Evolutionary conservation across 2,329 filamentous ascomycete genomes (phyloP), one percentile per base, ranked within the genome.

Genomic region (Fusarium xyrophilum): DNA sequence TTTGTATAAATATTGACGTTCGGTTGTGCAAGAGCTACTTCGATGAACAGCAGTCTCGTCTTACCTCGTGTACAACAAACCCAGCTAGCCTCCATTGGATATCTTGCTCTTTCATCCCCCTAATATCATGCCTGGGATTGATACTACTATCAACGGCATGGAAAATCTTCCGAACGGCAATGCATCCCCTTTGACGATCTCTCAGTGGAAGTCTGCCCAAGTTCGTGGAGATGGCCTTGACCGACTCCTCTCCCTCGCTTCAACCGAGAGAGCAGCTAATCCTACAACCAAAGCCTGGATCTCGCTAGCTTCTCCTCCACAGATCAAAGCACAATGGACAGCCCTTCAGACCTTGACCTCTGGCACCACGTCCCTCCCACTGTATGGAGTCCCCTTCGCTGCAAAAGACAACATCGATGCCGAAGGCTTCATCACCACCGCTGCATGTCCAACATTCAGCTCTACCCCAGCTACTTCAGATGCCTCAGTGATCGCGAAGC

Each of bases 331-430:
- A 2, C 66, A 74, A 36, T 68, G 73, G 71, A 33, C 44, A 19
- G 33, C 19, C 0, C 64, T 74, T n/a, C 56, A 72, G 28, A 6
- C 58, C 7, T 63, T 65, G 10, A 35, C 27, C 3, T 9, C 60
- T 19, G 55, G 64, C 7, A 5, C 50, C 8, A 17, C 51, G 14
- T 51, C 61, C 0, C 60, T 88, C 77, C 83, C 84, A 11, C 79
- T 88, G 2, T 87, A 82, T 60, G 86, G 86, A 17, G 78, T 88
- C 5, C 86, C 86, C 0, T 88, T 88, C 66, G 84, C 82, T 3
- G 79, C 84, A 56, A 88, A 88, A 66, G 86, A 88, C 65, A 85
- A 83, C 42, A 86, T 88, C 53, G 84, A 88, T 60, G 79, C 84
- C 19, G 77, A 79, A 15, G 81, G 83, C 3, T 77, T 86, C 21